Conservation (phyloP, 345 rosid genomes). For the Gossypium raimondii region DNA sequence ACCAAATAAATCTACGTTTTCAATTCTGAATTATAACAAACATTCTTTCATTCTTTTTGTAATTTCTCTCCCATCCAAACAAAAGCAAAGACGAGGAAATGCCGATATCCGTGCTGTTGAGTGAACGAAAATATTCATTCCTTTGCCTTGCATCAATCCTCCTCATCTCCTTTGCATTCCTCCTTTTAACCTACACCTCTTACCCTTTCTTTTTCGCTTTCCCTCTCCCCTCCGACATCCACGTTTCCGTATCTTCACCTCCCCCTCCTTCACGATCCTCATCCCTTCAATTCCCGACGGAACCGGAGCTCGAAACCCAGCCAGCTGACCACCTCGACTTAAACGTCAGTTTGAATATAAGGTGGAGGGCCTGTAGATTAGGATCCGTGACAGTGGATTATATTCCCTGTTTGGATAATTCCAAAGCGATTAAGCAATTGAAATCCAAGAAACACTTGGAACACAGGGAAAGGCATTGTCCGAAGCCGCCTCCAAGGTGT, state of each 20-base stretch:
- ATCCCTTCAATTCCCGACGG: not conserved
- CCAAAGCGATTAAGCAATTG: conserved; percentile 52
- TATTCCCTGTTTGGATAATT: conserved; percentile 83
- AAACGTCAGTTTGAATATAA: conserved; percentile 16
- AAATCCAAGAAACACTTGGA: conserved; percentile 79
- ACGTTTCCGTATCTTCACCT: conserved; percentile 1
- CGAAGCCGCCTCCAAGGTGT: conserved; percentile 55
- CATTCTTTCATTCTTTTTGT: no score
- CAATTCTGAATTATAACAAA: no score
- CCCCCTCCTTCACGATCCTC: conserved; percentile 11
- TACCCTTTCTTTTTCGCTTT: conserved; percentile 8
- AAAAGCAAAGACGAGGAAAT: no score
- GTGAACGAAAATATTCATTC: conserved; percentile 42
- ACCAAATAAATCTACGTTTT: no score
- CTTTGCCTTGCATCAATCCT: conserved; percentile 38
- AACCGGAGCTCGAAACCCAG: not conserved
- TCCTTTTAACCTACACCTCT: conserved; percentile 33
- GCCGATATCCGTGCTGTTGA: not conserved
- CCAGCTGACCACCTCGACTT: conserved; percentile 2
- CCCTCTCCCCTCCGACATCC: conserved; percentile 35
- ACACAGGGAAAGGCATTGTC: conserved; percentile 89
- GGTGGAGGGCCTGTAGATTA: conserved; percentile 56
- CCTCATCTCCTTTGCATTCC: conserved; percentile 35
- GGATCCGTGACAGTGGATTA: conserved; percentile 51
- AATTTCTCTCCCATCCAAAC: no score